Evolutionary conservation across 1,284 basidiomycete genomes (phyloP).

Genomic region (Fistulina hepatica): DNA sequence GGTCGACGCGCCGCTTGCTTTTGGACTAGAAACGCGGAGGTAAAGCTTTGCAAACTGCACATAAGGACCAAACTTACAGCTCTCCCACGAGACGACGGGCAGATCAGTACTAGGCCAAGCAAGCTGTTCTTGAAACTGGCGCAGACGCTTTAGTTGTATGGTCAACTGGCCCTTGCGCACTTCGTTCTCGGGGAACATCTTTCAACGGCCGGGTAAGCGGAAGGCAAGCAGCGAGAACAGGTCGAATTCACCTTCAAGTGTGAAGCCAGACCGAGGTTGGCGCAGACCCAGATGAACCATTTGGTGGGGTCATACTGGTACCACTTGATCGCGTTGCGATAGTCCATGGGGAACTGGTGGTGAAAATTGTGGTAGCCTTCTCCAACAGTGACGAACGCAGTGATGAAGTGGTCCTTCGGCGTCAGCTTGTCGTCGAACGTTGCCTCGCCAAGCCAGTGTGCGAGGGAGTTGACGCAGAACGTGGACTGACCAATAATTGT

Average conservation of each 20-base stretch:
- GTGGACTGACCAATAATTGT: conserved; percentile 44
- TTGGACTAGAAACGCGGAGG: conserved; percentile 39
- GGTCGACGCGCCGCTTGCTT: conserved; percentile 56
- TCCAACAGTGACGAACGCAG: conserved; percentile 69
- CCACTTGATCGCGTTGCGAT: conserved; percentile 75
- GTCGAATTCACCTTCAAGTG: conserved; percentile 48
- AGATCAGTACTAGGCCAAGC: conserved; percentile 66
- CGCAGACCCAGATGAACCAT: conserved; percentile 66
- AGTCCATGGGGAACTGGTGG: conserved; percentile 79
- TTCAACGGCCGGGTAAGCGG: neutral
- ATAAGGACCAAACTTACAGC: too few relatives aligned
- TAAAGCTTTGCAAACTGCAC: conserved; percentile 19
- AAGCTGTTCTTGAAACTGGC: conserved; percentile 47
- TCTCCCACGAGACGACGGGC: conserved; percentile 68
- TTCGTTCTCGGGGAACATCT: conserved; percentile 73
- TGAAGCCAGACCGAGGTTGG: conserved; percentile 53
- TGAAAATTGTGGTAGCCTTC: conserved; percentile 80
- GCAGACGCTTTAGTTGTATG: conserved; percentile 69
- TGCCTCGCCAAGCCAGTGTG: conserved; percentile 74
- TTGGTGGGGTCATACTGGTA: conserved; percentile 72
- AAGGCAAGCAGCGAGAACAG: neutral
- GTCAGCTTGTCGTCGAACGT: conserved; percentile 83
- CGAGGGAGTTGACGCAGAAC: conserved; percentile 80
- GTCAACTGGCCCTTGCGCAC: conserved; percentile 73
- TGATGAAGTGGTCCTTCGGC: conserved; percentile 66